A percentile compares a stretch with the other conserved stretches of the same genome.
Conservation (phyloP, 768 basidiomycete genomes). For the Termitomyces sp. region DNA sequence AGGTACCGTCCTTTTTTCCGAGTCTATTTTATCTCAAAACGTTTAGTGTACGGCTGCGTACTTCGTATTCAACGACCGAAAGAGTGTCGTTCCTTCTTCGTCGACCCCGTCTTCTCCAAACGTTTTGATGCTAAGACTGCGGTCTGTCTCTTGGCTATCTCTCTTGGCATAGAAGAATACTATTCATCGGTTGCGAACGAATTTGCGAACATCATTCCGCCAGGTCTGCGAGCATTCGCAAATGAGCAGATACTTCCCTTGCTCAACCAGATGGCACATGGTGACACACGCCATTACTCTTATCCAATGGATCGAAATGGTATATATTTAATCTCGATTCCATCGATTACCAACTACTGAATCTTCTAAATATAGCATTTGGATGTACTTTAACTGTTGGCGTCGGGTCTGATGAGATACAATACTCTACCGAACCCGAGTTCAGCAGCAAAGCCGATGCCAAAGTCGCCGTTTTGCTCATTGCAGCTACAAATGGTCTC, state of each 20-base stretch:
- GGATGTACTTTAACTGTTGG: not conserved
- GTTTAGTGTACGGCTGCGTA: constrained; percentile 39
- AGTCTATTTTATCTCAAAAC: not conserved
- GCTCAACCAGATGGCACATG: not conserved
- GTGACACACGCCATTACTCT: not conserved
- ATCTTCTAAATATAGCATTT: not conserved
- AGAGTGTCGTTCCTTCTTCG: constrained; percentile 52
- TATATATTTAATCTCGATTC: not conserved
- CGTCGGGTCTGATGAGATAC: not conserved
- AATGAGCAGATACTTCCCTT: not conserved
- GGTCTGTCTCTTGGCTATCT: constrained; percentile 60
- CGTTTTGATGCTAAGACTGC: constrained; percentile 67
- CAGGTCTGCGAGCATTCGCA: not conserved
- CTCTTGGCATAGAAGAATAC: constrained; percentile 53
- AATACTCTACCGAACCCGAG: not conserved
- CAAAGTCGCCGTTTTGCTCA: not conserved
- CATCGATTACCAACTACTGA: not conserved
- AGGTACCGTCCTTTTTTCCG: constrained; percentile 17
- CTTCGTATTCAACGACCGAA: constrained; percentile 51
- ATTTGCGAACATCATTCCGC: not conserved
- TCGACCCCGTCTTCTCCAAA: constrained; percentile 58
- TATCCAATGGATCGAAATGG: not conserved
- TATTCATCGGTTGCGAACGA: constrained; percentile 37
- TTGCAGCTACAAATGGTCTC: not conserved
- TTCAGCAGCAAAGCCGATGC: not conserved